Evolutionary conservation across 805 yeast species (phyloP).

Genomic region (Metschnikowia colocasiae): DNA sequence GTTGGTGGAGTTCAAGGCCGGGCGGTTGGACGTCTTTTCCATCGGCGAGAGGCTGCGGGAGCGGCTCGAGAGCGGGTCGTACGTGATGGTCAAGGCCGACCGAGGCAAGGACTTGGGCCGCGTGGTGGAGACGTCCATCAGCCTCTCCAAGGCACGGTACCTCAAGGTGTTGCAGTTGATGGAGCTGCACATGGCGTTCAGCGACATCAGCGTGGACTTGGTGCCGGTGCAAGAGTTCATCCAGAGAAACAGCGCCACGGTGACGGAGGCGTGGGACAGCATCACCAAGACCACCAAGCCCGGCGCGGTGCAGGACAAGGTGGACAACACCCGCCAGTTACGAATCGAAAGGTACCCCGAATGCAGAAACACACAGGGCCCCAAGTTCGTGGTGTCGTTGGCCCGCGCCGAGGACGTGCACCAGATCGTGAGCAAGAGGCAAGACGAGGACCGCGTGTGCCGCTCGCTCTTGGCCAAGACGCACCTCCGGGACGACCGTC

Average conservation of each 20-base stretch:
- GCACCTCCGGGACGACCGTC: background rate
- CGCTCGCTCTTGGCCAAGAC: constrained; percentile 45
- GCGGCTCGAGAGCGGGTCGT: constrained; percentile 50
- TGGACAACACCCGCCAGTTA: background rate
- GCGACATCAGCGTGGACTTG: constrained; percentile 24
- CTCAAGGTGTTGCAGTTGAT: constrained; percentile 63
- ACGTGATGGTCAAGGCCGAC: constrained; percentile 82
- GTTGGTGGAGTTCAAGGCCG: constrained; percentile 69
- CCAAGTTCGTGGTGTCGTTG: constrained; percentile 61
- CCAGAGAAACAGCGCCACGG: constrained; percentile 1
- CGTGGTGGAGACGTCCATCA: constrained; percentile 53
- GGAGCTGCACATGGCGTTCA: constrained; percentile 66
- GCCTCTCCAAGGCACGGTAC: constrained; percentile 63
- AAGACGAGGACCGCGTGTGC: constrained; percentile 66
- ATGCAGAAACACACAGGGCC: constrained; percentile 39
- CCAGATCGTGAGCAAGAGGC: constrained; percentile 53
- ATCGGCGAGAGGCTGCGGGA: constrained; percentile 20
- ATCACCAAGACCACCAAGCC: background rate
- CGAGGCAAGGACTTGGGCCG: constrained; percentile 76
- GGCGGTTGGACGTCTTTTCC: constrained; percentile 76
- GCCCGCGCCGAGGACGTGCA: constrained; percentile 61
- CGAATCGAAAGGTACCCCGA: background rate
- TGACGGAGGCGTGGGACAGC: constrained; percentile 3
- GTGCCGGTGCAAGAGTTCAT: constrained; percentile 12
- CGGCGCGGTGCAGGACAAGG: background rate